phyloP scores from a whole-genome alignment of 2,329 filamentous ascomycete genomes.

The Exserohilum turcica region DNA sequence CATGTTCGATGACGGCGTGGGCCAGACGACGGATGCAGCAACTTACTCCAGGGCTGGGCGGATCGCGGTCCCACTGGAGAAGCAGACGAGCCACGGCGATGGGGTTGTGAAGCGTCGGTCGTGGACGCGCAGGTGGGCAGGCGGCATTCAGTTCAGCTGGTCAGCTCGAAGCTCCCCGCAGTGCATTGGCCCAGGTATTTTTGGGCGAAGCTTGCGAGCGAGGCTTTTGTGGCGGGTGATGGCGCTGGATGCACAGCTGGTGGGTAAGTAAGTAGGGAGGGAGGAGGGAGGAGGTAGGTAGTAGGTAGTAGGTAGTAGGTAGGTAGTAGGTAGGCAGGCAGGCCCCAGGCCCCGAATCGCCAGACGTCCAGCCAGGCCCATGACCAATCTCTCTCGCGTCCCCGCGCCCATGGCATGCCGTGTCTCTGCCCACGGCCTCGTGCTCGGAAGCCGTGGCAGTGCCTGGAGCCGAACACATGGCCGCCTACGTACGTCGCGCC shows the following conservation, averaged over 20 bases:
- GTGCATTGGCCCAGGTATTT: slow-evolving; percentile 11
- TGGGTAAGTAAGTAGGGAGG: too few species aligned
- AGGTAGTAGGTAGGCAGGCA: too few species aligned
- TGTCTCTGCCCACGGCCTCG: too few species aligned
- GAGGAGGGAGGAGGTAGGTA: too few species aligned
- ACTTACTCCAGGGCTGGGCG: slow-evolving; percentile 11
- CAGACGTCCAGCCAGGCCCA: too few species aligned
- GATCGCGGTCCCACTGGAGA: not conserved
- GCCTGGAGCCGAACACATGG: too few species aligned
- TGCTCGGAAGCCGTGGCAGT: too few species aligned
- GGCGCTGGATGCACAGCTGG: not conserved
- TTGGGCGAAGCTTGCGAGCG: not conserved
- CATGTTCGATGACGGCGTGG: slow-evolving; percentile 1
- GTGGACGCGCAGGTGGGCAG: slow-evolving; percentile 10
- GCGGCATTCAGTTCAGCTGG: slow-evolving; percentile 35
- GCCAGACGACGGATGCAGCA: slow-evolving; percentile 7
- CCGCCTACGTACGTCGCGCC: slow-evolving; percentile 28
- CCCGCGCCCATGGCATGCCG: too few species aligned
- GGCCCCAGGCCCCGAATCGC: too few species aligned
- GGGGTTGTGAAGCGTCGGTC: not conserved
- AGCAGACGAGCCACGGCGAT: slow-evolving; percentile 1
- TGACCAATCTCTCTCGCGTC: too few species aligned
- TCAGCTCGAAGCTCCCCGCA: slow-evolving; percentile 26
- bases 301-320: too few species aligned
- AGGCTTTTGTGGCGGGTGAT: not conserved